Percentiles rank a stretch among this genome's conserved stretches.
Conservation (phyloP, 2,329 filamentous ascomycete species). For the Claviceps sp. region DNA sequence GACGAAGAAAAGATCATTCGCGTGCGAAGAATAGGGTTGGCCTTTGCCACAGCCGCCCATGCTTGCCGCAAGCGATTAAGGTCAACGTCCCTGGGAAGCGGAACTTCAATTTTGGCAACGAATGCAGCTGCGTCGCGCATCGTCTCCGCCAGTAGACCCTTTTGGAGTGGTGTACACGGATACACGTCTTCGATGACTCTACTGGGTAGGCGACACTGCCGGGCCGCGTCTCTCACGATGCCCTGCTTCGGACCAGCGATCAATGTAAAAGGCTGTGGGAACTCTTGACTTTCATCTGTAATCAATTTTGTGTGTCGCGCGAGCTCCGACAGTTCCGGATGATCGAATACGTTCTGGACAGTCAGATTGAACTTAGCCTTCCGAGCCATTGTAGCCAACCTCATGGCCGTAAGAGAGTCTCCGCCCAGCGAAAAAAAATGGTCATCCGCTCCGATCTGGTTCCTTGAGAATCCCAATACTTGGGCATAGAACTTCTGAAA, state of each 20-base stretch:
- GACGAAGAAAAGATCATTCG: neutral
- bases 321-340: neutral
- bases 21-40: neutral
- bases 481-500: neutral
- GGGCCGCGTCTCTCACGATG: neutral
- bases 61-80: neutral
- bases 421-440: slow-evolving; percentile 1
- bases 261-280: neutral
- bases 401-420: slow-evolving; percentile 2
- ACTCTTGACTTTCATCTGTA: neutral
- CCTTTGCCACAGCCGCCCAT: neutral
- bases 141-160: neutral
- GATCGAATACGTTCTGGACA: neutral
- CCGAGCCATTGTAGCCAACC: neutral
- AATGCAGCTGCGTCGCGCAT: neutral
- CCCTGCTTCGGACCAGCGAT: neutral
- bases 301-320: neutral
- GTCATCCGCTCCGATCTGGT: neutral
- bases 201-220: neutral
- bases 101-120: neutral
- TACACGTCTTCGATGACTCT: neutral
- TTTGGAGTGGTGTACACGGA: neutral
- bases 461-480: neutral
- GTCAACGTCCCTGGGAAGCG: neutral
- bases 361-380: neutral